Percentiles rank a stretch among this genome's conserved stretches.
Evolutionary conservation across 176 grass and related monocot species (phyloP).

Genomic region (Secale cereale): DNA sequence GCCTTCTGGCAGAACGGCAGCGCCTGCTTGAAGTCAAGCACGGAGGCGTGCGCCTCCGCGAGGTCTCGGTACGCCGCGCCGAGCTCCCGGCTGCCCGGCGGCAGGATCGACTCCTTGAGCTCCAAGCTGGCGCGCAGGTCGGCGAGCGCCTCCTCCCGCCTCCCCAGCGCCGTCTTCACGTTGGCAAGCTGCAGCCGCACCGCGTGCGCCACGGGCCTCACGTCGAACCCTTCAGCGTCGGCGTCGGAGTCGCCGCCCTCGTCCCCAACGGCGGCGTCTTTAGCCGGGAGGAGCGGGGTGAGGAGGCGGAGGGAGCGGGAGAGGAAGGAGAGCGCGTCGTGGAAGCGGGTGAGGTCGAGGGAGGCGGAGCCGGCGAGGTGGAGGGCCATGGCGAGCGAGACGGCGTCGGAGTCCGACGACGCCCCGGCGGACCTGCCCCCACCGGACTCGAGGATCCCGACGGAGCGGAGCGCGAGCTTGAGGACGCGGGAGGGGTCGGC

Average conservation of each 20-base stretch:
- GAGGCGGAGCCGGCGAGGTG: slow-evolving; percentile 77
- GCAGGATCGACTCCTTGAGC: slow-evolving; percentile 82
- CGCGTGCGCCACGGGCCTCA: slow-evolving; percentile 74
- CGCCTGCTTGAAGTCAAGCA: slow-evolving; percentile 89
- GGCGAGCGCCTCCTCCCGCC: slow-evolving; percentile 75
- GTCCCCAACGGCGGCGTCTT: slow-evolving; percentile 4
- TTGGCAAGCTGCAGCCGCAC: slow-evolving; percentile 73
- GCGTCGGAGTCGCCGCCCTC: neutral
- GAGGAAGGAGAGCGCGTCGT: slow-evolving; percentile 82
- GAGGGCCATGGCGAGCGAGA: slow-evolving; percentile 91
- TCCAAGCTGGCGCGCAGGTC: slow-evolving; percentile 75
- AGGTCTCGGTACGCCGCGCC: slow-evolving; percentile 65
- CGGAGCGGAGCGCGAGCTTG: slow-evolving; percentile 54
- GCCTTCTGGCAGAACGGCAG: slow-evolving; percentile 78
- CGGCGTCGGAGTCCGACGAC: slow-evolving; percentile 33
- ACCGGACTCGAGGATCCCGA: slow-evolving; percentile 52
- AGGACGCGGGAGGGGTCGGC: slow-evolving; percentile 52
- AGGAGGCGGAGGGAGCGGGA: slow-evolving; percentile 59
- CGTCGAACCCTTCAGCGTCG: slow-evolving; percentile 48
- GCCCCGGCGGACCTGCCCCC: slow-evolving; percentile 3
- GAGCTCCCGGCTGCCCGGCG: slow-evolving; percentile 66
- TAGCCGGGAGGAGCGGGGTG: slow-evolving; percentile 17
- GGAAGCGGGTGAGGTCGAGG: slow-evolving; percentile 77
- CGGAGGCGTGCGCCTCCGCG: slow-evolving; percentile 62
- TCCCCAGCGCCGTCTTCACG: slow-evolving; percentile 83